These are phyloP conservation scores for Amanita phalloides DNA, from an alignment of 768 basidiomycete genomes.

Conservation along the genomic window DNA sequence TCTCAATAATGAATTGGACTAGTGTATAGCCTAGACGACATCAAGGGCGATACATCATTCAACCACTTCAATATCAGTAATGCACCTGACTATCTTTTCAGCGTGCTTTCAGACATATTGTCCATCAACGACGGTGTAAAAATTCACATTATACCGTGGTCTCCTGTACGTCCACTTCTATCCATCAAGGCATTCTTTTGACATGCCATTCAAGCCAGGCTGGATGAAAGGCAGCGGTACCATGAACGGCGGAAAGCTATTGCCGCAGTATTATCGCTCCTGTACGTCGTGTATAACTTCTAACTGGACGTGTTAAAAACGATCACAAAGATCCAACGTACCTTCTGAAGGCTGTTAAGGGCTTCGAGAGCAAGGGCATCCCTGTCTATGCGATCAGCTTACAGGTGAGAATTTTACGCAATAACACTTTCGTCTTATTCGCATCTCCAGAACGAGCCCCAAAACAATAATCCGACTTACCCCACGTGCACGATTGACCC, in stretches of 20 bases:
- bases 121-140: constrained; percentile 41
- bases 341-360: constrained; percentile 62
- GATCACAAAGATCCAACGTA: constrained; percentile 54
- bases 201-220: constrained; percentile 37
- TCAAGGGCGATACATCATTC: constrained; percentile 50
- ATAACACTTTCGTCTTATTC: not conserved
- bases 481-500: constrained; percentile 51
- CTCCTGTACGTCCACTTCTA: constrained; percentile 37
- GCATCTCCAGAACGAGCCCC: constrained; percentile 31
- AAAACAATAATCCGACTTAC: constrained; percentile 54
- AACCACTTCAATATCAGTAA: constrained; percentile 42
- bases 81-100: constrained; percentile 53
- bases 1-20: not conserved
- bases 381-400: constrained; percentile 53
- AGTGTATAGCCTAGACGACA: constrained; percentile 62
- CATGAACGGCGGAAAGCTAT: constrained; percentile 58
- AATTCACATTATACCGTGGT: constrained; percentile 63
- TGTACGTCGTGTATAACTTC: constrained; percentile 25
- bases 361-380: constrained; percentile 52
- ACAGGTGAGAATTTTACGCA: constrained; percentile 17
- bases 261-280: constrained; percentile 31
- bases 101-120: constrained; percentile 52
- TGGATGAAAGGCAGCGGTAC: constrained; percentile 69
- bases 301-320: not conserved
- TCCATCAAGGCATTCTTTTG: not conserved